Percentiles rank a stretch among this genome's conserved stretches.
phyloP scores from a whole-genome alignment of 768 basidiomycete species.

The Rhizopogon roseolus region DNA sequence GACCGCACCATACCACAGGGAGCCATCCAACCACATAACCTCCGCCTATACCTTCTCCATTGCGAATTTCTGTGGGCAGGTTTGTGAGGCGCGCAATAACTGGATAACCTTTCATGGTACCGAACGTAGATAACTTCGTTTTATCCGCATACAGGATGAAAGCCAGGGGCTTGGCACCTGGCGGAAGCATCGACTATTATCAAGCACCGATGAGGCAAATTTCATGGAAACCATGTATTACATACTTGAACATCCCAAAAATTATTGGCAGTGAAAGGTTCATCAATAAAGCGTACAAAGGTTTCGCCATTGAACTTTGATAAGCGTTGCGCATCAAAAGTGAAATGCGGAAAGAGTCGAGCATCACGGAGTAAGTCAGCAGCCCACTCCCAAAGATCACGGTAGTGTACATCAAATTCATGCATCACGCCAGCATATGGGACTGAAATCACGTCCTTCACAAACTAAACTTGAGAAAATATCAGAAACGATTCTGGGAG shows the following conservation, averaged over 20 bases:
- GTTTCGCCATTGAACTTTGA: constrained; percentile 22
- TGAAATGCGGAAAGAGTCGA: constrained; percentile 15
- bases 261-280: too few relatives aligned
- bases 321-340: constrained; percentile 26
- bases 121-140: constrained; percentile 13
- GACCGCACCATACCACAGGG: too few relatives aligned
- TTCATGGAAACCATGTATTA: too few relatives aligned
- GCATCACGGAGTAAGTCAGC: constrained; percentile 21
- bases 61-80: constrained; percentile 7
- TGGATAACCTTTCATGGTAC: constrained; percentile 13
- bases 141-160: constrained; percentile 31
- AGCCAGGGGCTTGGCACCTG: too few relatives aligned
- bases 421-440: constrained; percentile 17
- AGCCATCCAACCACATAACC: constrained; percentile 17
- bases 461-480: constrained; percentile 1
- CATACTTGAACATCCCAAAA: too few relatives aligned
- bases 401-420: constrained; percentile 14
- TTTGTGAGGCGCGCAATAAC: constrained; percentile 12
- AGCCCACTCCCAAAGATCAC: constrained; percentile 21
- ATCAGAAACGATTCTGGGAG: too few relatives aligned
- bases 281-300: too few relatives aligned
- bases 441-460: constrained; percentile 8
- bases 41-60: constrained; percentile 8
- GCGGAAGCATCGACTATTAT: too few relatives aligned
- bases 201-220: too few relatives aligned